phyloP scores from a whole-genome alignment of 116 monocot genomes.

The Zostera marina region DNA sequence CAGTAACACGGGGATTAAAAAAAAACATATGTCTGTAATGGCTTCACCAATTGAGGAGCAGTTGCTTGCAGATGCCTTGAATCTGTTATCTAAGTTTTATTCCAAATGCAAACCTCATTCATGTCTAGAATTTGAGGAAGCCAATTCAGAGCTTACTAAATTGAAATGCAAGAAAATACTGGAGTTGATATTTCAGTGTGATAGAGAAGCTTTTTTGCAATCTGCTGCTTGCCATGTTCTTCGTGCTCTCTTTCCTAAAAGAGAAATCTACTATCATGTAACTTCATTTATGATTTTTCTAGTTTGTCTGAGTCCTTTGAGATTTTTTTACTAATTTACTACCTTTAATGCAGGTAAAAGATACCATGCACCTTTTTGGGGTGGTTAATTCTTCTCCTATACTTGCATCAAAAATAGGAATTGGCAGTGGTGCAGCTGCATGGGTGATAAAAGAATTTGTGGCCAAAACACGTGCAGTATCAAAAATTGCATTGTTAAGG shows the following conservation, averaged over 20 bases:
- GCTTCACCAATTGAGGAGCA: slow-evolving; percentile 80
- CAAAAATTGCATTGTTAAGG: slow-evolving; percentile 75
- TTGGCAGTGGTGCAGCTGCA: slow-evolving; percentile 56
- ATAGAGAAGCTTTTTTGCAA: slow-evolving; percentile 63
- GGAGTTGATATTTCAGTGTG: slow-evolving; percentile 76
- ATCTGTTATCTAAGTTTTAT: slow-evolving; percentile 64
- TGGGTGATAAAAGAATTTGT: slow-evolving; percentile 84
- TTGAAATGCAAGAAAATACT: slow-evolving; percentile 73
- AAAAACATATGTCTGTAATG: slow-evolving; percentile 31
- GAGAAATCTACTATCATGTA: slow-evolving; percentile 88
- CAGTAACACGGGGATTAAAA: slow-evolving; percentile 20
- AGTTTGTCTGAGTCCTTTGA: neutral
- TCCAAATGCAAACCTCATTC: slow-evolving; percentile 19
- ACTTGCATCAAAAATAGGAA: slow-evolving; percentile 62
- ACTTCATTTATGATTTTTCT: neutral
- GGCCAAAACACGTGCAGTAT: slow-evolving; percentile 61
- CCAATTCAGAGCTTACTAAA: slow-evolving; percentile 33
- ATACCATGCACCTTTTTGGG: slow-evolving; percentile 77
- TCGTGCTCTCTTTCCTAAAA: slow-evolving; percentile 73
- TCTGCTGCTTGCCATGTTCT: slow-evolving; percentile 87
- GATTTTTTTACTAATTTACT: slow-evolving; percentile 1
- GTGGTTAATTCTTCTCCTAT: slow-evolving; percentile 55
- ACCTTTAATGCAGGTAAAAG: slow-evolving; percentile 57
- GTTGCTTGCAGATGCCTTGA: slow-evolving; percentile 71
- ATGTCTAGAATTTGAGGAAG: slow-evolving; percentile 37